These are phyloP conservation scores for Nymphaea colorata DNA, from an alignment of 164 flowering plant species.

Conservation along the genomic window DNA sequence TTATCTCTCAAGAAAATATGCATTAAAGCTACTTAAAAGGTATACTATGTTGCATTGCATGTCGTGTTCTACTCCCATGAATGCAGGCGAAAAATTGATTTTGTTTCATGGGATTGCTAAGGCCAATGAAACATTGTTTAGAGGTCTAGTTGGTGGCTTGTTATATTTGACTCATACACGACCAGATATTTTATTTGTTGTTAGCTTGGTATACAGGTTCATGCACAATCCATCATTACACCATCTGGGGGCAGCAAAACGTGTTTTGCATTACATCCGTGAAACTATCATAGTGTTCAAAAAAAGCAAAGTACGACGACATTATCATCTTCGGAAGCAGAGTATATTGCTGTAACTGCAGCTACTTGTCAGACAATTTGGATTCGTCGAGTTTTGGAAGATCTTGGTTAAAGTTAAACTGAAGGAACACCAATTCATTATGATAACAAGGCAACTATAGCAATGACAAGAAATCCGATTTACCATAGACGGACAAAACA, in stretches of 20 bases:
- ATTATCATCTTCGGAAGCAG: constrained; percentile 10
- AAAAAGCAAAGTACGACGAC: constrained; percentile 9
- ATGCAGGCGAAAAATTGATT: not conserved
- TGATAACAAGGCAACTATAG: constrained; percentile 13
- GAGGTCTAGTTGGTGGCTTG: constrained; percentile 3
- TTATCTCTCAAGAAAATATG: constrained; percentile 7
- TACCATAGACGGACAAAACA: constrained; percentile 15
- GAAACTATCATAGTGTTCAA: constrained; percentile 15
- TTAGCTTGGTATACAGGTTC: constrained; percentile 4
- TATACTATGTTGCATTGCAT: constrained; percentile 5
- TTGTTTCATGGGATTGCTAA: not conserved
- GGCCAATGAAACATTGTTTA: not conserved
- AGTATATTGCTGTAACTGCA: constrained; percentile 5
- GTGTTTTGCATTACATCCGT: constrained; percentile 4
- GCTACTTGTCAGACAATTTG: constrained; percentile 10
- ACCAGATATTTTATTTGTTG: constrained; percentile 3
- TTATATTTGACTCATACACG: constrained; percentile 4
- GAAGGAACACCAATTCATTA: constrained; percentile 1
- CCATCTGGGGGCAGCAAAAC: constrained; percentile 8
- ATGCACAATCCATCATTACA: constrained; percentile 4
- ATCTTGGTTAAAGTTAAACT: constrained; percentile 4
- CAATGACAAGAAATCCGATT: constrained; percentile 11
- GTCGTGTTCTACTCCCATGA: not conserved
- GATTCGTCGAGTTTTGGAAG: constrained; percentile 7
- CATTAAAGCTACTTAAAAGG: constrained; percentile 1